Base-by-base conservation (phyloP, 2,329 filamentous ascomycete species). In the Diaporthe ilicicola region DNA sequence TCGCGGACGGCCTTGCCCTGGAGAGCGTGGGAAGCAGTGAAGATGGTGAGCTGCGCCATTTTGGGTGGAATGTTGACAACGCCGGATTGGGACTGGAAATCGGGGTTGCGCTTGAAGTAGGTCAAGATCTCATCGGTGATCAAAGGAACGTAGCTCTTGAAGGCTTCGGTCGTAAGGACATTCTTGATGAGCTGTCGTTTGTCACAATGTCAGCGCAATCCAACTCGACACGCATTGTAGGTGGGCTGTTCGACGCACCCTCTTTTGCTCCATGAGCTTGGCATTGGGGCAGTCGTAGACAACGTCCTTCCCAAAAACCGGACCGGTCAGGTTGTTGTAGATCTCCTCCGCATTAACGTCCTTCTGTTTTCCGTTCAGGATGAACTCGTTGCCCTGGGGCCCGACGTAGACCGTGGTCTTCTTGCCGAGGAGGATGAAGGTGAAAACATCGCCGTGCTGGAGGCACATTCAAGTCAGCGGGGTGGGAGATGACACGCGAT, bases 221-320 rank as follows among this genome's bases (percentile, higher is more conserved):
- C 78, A 3, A 6, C 56, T 69, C 75, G 39, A 59, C 29, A 9
- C 50, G 10, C 19, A 6, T 5, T 1, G 5, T 5, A 17, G 17
- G 2, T 6, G 22, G 22, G 13, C 29, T 27, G 9, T 27, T 42
- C n/a, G 7, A 50, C 71, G 24, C 29, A 92, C 90, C 87, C 93
- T 94, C 85, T 95, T 95, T 83, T 96, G 93, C 82, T 96, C 93
- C 92, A 95, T 95, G 73, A 95, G 86, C 81, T 94, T 94, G 56
- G 91, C 85, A 80, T 95, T 95, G 51, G 93, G 92, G 80, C 93
- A 95, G 81, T 95, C 93, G 81, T 95, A 95, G 61, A 95, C 91
- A 53, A 96, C 92, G 81, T 93, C 90, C 79, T 88, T 89, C 72
- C 93, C 93, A 78, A 96, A 96, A 6, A 88, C 86, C 12, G 87